Percentiles rank a stretch among this genome's conserved stretches.
These are phyloP conservation scores for Phellopilus nigrolimitatus DNA, from an alignment of 1,284 basidiomycete genomes.

Conservation along the genomic window DNA sequence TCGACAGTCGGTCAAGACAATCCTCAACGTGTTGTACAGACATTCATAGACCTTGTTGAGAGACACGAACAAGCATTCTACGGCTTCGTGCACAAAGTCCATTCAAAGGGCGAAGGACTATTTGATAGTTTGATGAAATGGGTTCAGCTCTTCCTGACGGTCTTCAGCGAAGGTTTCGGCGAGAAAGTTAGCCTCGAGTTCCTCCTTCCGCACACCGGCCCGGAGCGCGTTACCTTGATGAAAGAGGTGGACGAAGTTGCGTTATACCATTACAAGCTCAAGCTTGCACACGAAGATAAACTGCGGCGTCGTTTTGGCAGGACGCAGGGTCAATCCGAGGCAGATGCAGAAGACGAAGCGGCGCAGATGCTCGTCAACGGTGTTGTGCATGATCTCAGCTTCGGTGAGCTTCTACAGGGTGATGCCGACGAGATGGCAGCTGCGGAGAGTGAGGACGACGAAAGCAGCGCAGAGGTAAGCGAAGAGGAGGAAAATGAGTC, in stretches of 20 bases:
- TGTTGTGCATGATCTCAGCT: conserved; percentile 73
- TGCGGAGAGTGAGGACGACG: conserved; percentile 59
- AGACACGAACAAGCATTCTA: conserved; percentile 97
- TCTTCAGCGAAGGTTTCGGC: conserved; percentile 86
- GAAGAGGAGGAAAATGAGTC: conserved; percentile 28
- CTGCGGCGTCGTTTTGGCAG: conserved; percentile 75
- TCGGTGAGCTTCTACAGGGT: conserved; percentile 72
- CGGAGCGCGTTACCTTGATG: conserved; percentile 72
- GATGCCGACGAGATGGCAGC: conserved; percentile 78
- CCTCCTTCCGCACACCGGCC: conserved; percentile 75
- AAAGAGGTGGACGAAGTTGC: conserved; percentile 84
- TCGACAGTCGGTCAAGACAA: conserved; percentile 75
- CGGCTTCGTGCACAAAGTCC: conserved; percentile 97
- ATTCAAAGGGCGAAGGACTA: conserved; percentile 92
- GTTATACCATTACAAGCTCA: conserved; percentile 87
- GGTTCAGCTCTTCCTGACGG: conserved; percentile 93
- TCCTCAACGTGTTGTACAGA: conserved; percentile 83
- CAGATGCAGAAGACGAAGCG: conserved; percentile 70
- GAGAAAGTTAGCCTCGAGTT: conserved; percentile 77
- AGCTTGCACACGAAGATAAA: conserved; percentile 87
- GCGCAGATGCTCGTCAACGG: conserved; percentile 76
- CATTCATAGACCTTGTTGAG: conserved; percentile 90
- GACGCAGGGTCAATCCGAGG: conserved; percentile 39
- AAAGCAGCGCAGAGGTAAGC: conserved; percentile 32
- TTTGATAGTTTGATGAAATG: conserved; percentile 95